phyloP scores from a whole-genome alignment of 441 rosid genomes.

The Arabidopsis hybrid region DNA sequence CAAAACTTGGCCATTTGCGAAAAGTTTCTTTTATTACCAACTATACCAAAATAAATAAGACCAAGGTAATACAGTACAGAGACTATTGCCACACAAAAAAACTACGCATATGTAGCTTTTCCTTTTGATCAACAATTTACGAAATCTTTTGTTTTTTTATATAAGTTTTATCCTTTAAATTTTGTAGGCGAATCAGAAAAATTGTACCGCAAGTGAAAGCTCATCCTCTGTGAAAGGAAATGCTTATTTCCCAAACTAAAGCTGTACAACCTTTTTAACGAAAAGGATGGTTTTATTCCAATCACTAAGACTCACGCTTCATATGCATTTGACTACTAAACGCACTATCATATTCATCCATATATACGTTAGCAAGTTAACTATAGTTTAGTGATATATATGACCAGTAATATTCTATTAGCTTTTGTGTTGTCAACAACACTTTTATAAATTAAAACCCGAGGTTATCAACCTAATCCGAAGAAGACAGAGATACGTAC shows the following conservation, averaged over 20 bases:
- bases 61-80: too few relatives aligned
- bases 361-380: constrained; percentile 11
- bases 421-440: not conserved
- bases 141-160: not conserved
- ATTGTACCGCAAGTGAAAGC: constrained; percentile 40
- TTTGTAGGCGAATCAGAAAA: not conserved
- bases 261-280: constrained; percentile 34
- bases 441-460: not conserved
- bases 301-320: constrained; percentile 33
- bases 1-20: too few relatives aligned
- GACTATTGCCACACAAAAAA: too few relatives aligned
- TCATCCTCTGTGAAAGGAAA: constrained; percentile 31
- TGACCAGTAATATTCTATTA: not conserved
- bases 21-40: too few relatives aligned
- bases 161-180: not conserved
- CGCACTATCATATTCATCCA: constrained; percentile 25
- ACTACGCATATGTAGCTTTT: not conserved
- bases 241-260: constrained; percentile 26
- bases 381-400: not conserved
- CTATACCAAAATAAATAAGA: too few relatives aligned
- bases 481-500: too few relatives aligned
- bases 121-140: not conserved
- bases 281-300: constrained; percentile 35
- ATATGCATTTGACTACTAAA: constrained; percentile 27
- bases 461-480: too few relatives aligned